Base-by-base conservation (phyloP, 2,329 filamentous ascomycete species). In the Fusarium sp. region DNA sequence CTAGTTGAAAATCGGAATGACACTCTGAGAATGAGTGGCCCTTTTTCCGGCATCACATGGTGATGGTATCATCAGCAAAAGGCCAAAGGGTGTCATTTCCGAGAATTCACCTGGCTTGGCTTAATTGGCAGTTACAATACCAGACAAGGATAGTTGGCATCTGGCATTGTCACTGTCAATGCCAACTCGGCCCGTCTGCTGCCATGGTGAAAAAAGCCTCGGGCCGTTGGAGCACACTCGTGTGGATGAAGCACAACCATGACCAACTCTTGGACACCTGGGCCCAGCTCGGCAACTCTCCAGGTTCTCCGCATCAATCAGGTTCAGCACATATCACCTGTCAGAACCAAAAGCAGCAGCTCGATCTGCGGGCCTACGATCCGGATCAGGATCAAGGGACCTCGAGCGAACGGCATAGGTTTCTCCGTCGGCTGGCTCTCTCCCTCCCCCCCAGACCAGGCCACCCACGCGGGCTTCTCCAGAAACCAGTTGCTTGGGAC, bases 231-330 rank as follows among this genome's bases (percentile, higher is more conserved):
- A n/a, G n/a, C n/a, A n/a, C n/a, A n/a, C n/a, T n/a, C n/a, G n/a
- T n/a, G n/a, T n/a, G n/a, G n/a, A n/a, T n/a, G n/a, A n/a, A n/a
- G n/a, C n/a, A n/a, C n/a, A n/a, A n/a, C n/a, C n/a, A n/a, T n/a
- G n/a, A n/a, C n/a, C n/a, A n/a, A n/a, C n/a, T n/a, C n/a, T n/a
- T n/a, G n/a, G n/a, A n/a, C n/a, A n/a, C n/a, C n/a, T n/a, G n/a
- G n/a, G n/a, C n/a, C 49, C 36, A 54, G 37, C 27, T 42, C 33
- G 9, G 9, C 7, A 10, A 29, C 9, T 10, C 9, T 13, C 56
- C 50, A 58, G 65, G 61, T 56, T 65, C 63, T 65, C 65, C 54
- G 63, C 65, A 68, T 68, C 66, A 68, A 68, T 50, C 57, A 55
- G 65, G 44, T 37, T 52, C 49, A 56, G 67, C 66, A 68, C 66